Conservation (phyloP, 257 asterid species). For the Asclepias syriaca region DNA sequence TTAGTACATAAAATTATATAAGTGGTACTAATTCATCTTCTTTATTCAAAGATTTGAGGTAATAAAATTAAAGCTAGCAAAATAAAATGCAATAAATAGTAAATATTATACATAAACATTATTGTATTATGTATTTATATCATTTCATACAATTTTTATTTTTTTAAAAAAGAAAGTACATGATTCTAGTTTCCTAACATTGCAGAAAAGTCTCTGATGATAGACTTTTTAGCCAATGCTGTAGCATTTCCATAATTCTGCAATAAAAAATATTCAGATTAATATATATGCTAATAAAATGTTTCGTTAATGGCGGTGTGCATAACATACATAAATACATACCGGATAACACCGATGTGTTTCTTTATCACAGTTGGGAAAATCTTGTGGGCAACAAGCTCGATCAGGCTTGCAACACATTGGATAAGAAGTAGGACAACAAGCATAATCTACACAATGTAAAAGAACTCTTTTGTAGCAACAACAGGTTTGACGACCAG, state of each 20-base stretch:
- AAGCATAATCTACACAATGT: conserved; percentile 50
- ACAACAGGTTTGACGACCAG: too few relatives aligned
- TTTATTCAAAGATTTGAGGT: too few relatives aligned
- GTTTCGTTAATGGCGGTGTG: too few relatives aligned
- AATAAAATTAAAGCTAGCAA: too few relatives aligned
- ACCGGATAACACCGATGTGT: conserved; percentile 31
- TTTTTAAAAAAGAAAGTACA: too few relatives aligned
- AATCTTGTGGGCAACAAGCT: conserved; percentile 75
- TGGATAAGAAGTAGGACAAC: conserved; percentile 18
- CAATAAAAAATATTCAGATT: conserved; percentile 22
- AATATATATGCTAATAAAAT: not conserved
- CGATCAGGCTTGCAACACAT: conserved; percentile 62
- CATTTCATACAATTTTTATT: too few relatives aligned
- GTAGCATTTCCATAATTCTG: conserved; percentile 59
- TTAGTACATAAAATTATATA: too few relatives aligned
- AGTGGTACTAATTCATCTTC: too few relatives aligned
- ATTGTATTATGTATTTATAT: too few relatives aligned
- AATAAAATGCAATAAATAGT: too few relatives aligned
- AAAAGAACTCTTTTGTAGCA: conserved; percentile 29
- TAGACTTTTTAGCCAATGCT: conserved; percentile 28
- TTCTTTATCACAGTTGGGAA: conserved; percentile 58
- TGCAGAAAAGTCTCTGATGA: conserved; percentile 24
- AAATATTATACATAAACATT: too few relatives aligned
- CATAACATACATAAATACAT: not conserved
- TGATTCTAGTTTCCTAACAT: not conserved